A percentile compares a stretch with the other conserved stretches of the same genome.
Conservation (phyloP, 1,284 basidiomycete species). For the Irpex sp. region DNA sequence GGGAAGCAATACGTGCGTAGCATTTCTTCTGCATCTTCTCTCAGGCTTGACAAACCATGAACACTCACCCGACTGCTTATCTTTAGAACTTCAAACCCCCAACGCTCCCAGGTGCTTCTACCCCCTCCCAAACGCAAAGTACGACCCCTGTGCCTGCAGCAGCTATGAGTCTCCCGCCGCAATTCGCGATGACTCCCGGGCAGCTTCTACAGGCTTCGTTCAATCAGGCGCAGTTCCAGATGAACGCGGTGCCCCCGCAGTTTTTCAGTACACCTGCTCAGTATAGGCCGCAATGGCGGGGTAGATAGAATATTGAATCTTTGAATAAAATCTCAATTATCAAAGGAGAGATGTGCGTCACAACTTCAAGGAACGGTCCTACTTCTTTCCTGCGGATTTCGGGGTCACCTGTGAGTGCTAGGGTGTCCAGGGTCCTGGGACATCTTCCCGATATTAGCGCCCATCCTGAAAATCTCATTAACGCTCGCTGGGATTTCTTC, state of each 20-base stretch:
- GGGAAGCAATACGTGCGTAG: constrained; percentile 60
- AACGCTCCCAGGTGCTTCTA: neutral
- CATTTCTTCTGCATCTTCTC: no score
- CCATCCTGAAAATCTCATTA: neutral
- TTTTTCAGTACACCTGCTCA: neutral
- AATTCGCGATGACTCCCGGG: neutral
- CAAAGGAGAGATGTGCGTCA: no score
- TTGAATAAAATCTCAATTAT: neutral
- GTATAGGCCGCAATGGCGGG: neutral
- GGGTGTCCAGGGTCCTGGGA: neutral
- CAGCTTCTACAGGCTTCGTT: neutral
- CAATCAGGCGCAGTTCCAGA: neutral
- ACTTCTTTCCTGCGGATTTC: no score
- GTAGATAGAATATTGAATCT: neutral
- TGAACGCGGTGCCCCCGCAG: neutral
- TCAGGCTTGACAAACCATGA: no score
- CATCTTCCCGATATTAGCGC: neutral
- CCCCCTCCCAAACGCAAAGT: neutral
- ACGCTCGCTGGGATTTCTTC: neutral
- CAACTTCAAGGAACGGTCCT: no score
- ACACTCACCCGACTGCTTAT: neutral
- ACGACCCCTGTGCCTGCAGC: neutral
- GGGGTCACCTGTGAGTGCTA: no score
- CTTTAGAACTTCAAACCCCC: neutral
- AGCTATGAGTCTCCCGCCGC: neutral